Base-by-base conservation (phyloP, 805 yeast genomes). In the Cyberlindnera mississippiensis region DNA sequence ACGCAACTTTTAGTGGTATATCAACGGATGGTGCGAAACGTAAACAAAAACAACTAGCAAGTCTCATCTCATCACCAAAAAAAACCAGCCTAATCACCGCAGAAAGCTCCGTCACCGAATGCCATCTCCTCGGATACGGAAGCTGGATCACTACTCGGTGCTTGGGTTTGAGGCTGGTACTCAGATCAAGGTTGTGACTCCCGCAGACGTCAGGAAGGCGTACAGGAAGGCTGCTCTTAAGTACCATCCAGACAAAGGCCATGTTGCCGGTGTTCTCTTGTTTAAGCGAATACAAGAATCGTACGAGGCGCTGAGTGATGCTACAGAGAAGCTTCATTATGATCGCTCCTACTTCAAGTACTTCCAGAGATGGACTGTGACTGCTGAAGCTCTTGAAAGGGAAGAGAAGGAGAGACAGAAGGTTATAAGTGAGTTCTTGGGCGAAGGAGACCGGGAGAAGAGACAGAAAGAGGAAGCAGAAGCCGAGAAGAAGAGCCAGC, bases 181-280 rank as follows among this genome's bases (percentile, higher is more conserved):
- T 86, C 16, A 62, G 17, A 15, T 39, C n/a, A 5, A 29, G 11
- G n/a, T 70, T 4, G 45, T 48, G 20, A 29, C 37, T 8, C 78
- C 70, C 9, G 57, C 63, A 2, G 82, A 80, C 46, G 19, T 86
- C 56, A 86, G 82, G 61, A 84, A 81, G 61, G 87, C 91, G 0
- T 86, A 81, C 64, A 68, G 88, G 46, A 78, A 75, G 55, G 73
- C 75, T 51, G 91, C 91, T 3, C 68, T 85, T 46, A 67, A 67
- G 45, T 78, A 73, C 56, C 95, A 85, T 56, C 95, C 95, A 0
- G 95, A 85, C 58, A 85, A 85, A 64, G 82, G 85, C 41, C 74
- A 53, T 19, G 43, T 18, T 2, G 44, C 40, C 1, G 53, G 42
- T 8, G 51, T 45, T 12, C 38, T 45, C 2, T 33, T 54, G 1